Evolutionary conservation across 495 filamentous ascomycete species (phyloP).

Genomic region (Massariosphaeria phaeospora): DNA sequence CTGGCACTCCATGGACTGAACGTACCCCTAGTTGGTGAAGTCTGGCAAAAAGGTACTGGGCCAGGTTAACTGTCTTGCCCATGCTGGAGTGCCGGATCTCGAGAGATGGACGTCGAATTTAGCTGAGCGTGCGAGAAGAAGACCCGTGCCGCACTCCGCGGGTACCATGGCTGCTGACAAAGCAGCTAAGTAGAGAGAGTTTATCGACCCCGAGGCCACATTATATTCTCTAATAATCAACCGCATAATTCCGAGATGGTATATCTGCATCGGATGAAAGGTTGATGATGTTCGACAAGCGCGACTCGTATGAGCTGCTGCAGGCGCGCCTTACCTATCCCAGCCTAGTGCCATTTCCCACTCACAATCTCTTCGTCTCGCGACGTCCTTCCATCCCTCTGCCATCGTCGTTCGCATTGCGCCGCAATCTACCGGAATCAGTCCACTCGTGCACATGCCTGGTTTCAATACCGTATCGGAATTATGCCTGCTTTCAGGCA

Average conservation of each 20-base stretch:
- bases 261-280: too few relatives aligned
- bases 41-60: constrained; percentile 63
- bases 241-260: too few relatives aligned
- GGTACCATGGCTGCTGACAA: background rate
- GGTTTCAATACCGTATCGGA: constrained; percentile 22
- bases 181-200: too few relatives aligned
- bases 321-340: too few relatives aligned
- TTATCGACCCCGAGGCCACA: too few relatives aligned
- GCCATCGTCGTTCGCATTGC: background rate
- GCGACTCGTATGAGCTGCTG: too few relatives aligned
- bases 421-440: background rate
- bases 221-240: too few relatives aligned
- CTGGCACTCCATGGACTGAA: constrained; percentile 46
- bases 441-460: constrained; percentile 1
- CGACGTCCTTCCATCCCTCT: background rate
- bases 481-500: background rate
- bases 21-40: constrained; percentile 64
- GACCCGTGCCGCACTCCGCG: background rate
- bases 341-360: too few relatives aligned
- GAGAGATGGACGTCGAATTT: background rate
- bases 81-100: background rate
- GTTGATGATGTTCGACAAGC: too few relatives aligned
- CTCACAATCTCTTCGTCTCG: too few relatives aligned
- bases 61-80: constrained; percentile 31
- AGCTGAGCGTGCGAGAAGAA: background rate